Evolutionary conservation across 208 protist genomes (phyloP).

Genomic region (Trypanosoma cruzi): DNA sequence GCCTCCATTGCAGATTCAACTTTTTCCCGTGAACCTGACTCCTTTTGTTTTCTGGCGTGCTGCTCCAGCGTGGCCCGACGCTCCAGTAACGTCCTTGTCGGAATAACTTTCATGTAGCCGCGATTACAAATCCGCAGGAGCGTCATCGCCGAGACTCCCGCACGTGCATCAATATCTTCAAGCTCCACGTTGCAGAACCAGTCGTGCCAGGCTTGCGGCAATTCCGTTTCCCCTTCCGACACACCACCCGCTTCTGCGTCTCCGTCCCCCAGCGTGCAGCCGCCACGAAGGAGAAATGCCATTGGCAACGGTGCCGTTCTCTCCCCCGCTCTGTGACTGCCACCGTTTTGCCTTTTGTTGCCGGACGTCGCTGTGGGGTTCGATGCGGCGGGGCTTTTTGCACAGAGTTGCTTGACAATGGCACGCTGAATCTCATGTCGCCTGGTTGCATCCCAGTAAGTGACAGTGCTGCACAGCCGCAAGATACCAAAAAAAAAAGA

Average conservation of each 20-base stretch:
- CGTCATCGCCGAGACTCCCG: constrained; percentile 24
- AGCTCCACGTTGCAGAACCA: constrained; percentile 33
- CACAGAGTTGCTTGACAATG: constrained; percentile 18
- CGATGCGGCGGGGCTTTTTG: not conserved
- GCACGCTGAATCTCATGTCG: constrained; percentile 24
- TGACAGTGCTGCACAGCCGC: constrained; percentile 43
- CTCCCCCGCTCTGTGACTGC: not conserved
- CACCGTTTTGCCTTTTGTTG: not conserved
- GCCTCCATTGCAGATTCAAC: constrained; percentile 18
- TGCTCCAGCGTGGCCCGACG: constrained; percentile 32
- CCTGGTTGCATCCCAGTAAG: constrained; percentile 18
- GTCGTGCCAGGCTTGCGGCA: constrained; percentile 27
- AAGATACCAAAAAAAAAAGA: constrained; percentile 49
- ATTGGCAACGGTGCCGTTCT: not conserved
- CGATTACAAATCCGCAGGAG: constrained; percentile 39
- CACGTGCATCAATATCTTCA: constrained; percentile 35
- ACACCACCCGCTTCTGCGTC: not conserved
- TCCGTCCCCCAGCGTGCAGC: constrained; percentile 4
- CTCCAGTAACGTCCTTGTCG: constrained; percentile 32
- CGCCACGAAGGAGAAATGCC: constrained; percentile 24
- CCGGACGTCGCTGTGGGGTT: not conserved
- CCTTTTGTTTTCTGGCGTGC: constrained; percentile 24
- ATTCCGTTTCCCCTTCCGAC: not conserved
- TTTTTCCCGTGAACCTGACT: not conserved
- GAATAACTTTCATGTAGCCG: constrained; percentile 36